These are phyloP conservation scores for Dichotomopilus funicola DNA, from an alignment of 2,329 filamentous ascomycete species.

Conservation along the genomic window DNA sequence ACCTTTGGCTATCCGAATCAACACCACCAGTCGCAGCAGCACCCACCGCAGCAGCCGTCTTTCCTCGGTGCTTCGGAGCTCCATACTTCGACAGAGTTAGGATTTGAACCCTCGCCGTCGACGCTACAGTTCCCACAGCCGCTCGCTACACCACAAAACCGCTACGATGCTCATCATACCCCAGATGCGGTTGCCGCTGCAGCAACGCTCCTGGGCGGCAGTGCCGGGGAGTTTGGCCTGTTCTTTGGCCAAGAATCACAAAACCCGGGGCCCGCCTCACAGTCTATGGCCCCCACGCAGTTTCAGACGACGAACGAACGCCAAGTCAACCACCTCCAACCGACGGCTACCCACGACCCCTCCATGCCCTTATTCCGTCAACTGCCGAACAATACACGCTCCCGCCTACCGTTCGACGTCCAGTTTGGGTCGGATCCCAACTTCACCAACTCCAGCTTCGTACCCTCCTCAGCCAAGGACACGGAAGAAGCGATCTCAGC, in stretches of 20 bases:
- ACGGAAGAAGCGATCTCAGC: conserved; percentile 51
- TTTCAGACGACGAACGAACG: neutral
- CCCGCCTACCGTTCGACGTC: conserved; percentile 31
- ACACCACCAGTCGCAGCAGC: neutral
- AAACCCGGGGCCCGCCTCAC: neutral
- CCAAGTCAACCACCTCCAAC: neutral
- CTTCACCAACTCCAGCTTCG: conserved; percentile 54
- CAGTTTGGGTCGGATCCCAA: conserved; percentile 64
- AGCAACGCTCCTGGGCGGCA: conserved; percentile 3
- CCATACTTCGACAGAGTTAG: too few relatives aligned
- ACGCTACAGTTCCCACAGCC: too few relatives aligned
- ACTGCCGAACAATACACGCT: conserved; percentile 9
- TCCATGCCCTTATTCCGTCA: too few relatives aligned
- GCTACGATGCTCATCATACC: neutral
- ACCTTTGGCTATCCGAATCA: neutral
- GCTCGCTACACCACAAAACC: too few relatives aligned
- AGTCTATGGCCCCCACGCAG: neutral
- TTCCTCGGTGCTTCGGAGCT: too few relatives aligned
- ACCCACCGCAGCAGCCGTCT: neutral
- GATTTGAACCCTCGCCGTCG: too few relatives aligned
- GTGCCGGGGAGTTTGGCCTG: conserved; percentile 31
- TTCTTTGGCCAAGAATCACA: neutral
- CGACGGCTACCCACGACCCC: too few relatives aligned
- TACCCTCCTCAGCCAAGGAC: conserved; percentile 50
- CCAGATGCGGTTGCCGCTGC: neutral